These are phyloP conservation scores for Colletotrichum gloeosporioides DNA, from an alignment of 2,329 filamentous ascomycete species.

Conservation along the genomic window DNA sequence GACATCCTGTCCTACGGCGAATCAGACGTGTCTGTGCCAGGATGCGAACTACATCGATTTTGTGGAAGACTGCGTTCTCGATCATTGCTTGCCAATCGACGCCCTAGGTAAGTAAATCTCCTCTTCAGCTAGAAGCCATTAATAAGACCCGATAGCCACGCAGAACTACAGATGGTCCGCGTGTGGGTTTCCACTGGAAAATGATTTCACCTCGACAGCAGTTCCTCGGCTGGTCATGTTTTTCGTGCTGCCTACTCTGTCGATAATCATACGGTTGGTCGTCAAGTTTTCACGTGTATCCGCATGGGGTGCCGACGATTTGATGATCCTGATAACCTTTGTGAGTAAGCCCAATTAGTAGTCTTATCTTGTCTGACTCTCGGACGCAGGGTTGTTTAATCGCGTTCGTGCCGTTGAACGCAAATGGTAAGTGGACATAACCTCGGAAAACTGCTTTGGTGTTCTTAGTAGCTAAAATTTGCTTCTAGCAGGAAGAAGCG, in stretches of 20 bases:
- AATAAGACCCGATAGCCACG: neutral
- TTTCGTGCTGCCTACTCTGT: neutral
- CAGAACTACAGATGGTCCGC: neutral
- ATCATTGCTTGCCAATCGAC: neutral
- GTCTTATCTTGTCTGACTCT: neutral
- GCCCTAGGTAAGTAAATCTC: neutral
- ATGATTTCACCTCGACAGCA: neutral
- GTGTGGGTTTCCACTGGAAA: neutral
- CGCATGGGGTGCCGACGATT: neutral
- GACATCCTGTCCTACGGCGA: neutral
- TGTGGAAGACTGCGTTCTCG: neutral
- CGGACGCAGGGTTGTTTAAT: neutral
- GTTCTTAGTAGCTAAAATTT: neutral
- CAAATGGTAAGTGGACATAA: neutral
- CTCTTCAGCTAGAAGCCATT: neutral
- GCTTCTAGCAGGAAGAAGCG: neutral
- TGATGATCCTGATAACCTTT: neutral
- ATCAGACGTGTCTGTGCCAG: neutral
- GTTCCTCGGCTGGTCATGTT: neutral
- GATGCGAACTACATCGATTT: neutral
- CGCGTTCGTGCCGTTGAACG: neutral
- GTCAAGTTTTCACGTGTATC: neutral
- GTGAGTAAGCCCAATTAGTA: neutral
- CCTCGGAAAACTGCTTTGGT: neutral
- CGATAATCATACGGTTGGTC: neutral